Evolutionary conservation across 1,284 basidiomycete species (phyloP), one percentile per base, ranked within the genome.

Genomic region (Inonotus obliquus): DNA sequence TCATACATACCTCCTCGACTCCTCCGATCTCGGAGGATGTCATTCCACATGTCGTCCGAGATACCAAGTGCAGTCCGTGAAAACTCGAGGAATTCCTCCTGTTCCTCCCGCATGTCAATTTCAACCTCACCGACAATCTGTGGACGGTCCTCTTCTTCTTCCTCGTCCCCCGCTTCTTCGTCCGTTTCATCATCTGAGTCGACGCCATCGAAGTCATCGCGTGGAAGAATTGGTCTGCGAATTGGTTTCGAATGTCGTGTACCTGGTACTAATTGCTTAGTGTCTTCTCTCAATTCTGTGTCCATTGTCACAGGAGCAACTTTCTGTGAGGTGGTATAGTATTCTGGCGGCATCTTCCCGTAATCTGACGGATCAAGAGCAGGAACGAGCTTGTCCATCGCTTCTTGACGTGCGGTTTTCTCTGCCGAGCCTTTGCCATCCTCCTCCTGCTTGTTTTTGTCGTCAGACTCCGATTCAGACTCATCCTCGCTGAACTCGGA

Each of bases 21-120:
- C 69, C 80, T 78, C 47, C 95, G 80, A 61, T 94, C 92, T 61
- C 79, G 75, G 35, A 98, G 69, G 57, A 98, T 97, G 19, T 85
- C 81, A 21, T 80, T 76, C 91, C 94, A 98, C 73, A 93, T 87
- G 17, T 85, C 83, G 65, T 94, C 87, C 53, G 81, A 83, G 66
- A 98, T 89, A 0, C 95, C 95, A 45, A 98, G 76, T 6, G 91
- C 86, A 68, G 96, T 90, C 53, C 92, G 84, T 11, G 95, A 91
- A 73, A 98, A 98, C 72, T 92, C 89, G 49, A 98, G 76, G 67
- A 97, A 98, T 66, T 96, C 95, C 65, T 91, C 92, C 72, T 92
- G 83, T 74, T 98, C 95, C 67, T 91, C 86, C 19, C 81, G 84
- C 87, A 97, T 95, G 65, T 95, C 89, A 48, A 94, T 82, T 67